These are phyloP conservation scores for Penicillium sp. DNA, from an alignment of 2,329 filamentous ascomycete species.

Conservation along the genomic window DNA sequence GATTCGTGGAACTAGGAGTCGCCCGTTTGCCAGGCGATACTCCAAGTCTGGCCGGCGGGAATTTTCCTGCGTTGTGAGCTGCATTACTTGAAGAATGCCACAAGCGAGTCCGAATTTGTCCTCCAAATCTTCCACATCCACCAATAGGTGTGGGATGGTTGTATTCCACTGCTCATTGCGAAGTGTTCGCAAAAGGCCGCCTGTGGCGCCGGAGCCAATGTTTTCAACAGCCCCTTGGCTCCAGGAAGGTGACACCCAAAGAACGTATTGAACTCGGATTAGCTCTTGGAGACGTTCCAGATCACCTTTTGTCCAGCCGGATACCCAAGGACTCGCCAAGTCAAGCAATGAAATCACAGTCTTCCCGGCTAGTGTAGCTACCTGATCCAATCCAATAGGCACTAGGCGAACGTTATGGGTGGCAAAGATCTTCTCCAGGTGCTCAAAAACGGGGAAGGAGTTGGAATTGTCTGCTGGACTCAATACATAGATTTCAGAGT, in stretches of 20 bases:
- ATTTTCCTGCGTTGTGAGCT: conserved; percentile 16
- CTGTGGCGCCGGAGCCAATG: conserved; percentile 20
- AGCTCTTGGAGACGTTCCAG: conserved; percentile 15
- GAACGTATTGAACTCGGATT: conserved; percentile 18
- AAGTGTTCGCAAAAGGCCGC: conserved; percentile 27
- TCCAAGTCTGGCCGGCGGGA: conserved; percentile 16
- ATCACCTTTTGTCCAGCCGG: conserved; percentile 11
- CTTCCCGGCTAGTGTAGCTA: conserved; percentile 12
- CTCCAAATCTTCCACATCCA: conserved; percentile 15
- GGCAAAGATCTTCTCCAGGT: conserved; percentile 15
- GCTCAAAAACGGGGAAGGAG: conserved; percentile 6
- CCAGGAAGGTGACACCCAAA: conserved; percentile 23
- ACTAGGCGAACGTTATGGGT: conserved; percentile 14
- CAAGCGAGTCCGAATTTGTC: conserved; percentile 11
- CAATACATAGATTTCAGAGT: conserved; percentile 17
- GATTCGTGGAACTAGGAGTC: conserved; percentile 15
- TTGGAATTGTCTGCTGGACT: conserved; percentile 1
- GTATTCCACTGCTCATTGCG: conserved; percentile 26
- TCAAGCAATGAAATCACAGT: conserved; percentile 24
- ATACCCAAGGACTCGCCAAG: conserved; percentile 15
- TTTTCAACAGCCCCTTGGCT: conserved; percentile 12
- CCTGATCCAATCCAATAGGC: conserved; percentile 13
- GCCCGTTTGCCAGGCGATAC: conserved; percentile 15
- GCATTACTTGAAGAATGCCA: conserved; percentile 17
- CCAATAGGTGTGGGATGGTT: conserved; percentile 22